Base-by-base conservation (phyloP, 192 early-diverging fungal species). In the Geranomyces variabilis region DNA sequence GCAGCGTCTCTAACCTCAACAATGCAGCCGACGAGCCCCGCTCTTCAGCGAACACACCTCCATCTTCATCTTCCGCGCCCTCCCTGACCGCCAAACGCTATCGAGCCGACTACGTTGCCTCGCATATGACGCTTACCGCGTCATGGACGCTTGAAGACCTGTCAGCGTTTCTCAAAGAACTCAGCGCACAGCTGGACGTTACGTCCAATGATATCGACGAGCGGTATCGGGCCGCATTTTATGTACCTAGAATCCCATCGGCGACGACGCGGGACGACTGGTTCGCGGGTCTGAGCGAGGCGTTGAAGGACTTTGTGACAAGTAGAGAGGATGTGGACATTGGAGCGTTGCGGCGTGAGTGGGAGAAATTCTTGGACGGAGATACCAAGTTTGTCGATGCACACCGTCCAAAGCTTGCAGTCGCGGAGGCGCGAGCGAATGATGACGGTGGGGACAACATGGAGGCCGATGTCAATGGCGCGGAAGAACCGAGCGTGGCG, bases 141-240 rank as follows among this genome's bases (percentile, higher is more conserved):
- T 17, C 45, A 19, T 86, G 84, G 84, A 71, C 73, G 3, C 36
- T 80, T 7, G 78, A 77, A 13, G 81, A 83, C n/a, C 57, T 86
- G n/a, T 49, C 62, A 3, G 34, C 58, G 6, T 83, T 80, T 59
- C 69, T 86, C 9, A n/a, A 64, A 21, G 53, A 73, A 9, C 77
- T 81, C 15, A 48, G 67, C 0, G 66, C 67, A 12, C 46, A 74
- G n/a, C 67, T 86, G 9, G 79, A 80, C 28, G 21, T 33, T 0
- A 48, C 44, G n/a, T 70, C 67, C 0, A 71, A 79, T 10, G 43
- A 57, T 17, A 58, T 83, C 21, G 45, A 70, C 0, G 10, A 46
- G 19, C 26, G n/a, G 1, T 86, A 80, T 62, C 34, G 58, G 46
- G 66, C 74, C n/a, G 41, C 63, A 17, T 73, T 76, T 43, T 78